These are phyloP conservation scores for Retiboletus fuscus DNA, from an alignment of 1,284 basidiomycete species.

Conservation along the genomic window DNA sequence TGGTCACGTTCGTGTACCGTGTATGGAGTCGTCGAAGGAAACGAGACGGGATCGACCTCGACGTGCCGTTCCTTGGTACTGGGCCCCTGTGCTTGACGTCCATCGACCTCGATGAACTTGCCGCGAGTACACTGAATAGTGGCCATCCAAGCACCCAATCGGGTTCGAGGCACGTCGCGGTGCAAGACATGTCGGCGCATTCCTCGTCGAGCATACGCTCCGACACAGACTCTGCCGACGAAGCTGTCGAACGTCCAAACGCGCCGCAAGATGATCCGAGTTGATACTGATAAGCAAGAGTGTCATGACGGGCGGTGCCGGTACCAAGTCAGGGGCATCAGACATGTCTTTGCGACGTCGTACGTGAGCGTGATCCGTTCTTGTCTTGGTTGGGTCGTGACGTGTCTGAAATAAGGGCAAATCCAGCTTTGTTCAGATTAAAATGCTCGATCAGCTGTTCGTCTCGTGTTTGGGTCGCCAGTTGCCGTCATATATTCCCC, in stretches of 20 bases:
- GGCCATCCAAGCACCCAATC: neutral
- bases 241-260: neutral
- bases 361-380: too few relatives aligned
- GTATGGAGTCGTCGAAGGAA: conserved; percentile 9
- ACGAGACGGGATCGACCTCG: conserved; percentile 18
- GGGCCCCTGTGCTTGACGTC: neutral
- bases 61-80: neutral
- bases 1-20: conserved; percentile 27
- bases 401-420: too few relatives aligned
- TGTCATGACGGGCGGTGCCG: too few relatives aligned
- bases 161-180: neutral
- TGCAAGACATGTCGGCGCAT: neutral
- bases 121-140: neutral
- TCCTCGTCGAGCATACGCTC: neutral
- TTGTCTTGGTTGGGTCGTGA: too few relatives aligned
- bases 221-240: neutral
- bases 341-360: too few relatives aligned
- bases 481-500: too few relatives aligned
- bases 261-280: neutral
- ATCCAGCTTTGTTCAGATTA: too few relatives aligned
- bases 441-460: too few relatives aligned
- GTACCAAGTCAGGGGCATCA: too few relatives aligned
- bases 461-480: too few relatives aligned
- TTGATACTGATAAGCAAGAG: too few relatives aligned
- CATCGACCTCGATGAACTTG: neutral